Conservation (phyloP, 2,329 filamentous ascomycete species). For the Calonectria pseudoturangicola region DNA sequence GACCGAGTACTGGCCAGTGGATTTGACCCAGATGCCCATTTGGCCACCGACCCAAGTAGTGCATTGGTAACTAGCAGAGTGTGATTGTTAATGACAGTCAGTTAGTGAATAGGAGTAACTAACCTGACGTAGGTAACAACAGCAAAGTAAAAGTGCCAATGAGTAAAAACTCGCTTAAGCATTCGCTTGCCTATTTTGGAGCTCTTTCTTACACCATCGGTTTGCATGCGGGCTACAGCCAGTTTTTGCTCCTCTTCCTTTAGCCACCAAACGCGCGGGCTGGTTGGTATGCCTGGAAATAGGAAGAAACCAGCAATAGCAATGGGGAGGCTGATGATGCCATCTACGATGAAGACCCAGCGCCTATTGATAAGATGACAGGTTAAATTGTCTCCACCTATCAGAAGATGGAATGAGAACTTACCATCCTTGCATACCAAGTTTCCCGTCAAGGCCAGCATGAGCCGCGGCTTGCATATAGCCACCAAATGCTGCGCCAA, state of each 20-base stretch:
- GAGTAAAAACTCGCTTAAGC: constrained; percentile 52
- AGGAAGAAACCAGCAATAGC: constrained; percentile 55
- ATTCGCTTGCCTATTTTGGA: constrained; percentile 52
- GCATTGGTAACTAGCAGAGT: constrained; percentile 41
- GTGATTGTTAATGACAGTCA: background rate
- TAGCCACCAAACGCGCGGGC: constrained; percentile 53
- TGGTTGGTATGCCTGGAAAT: constrained; percentile 53
- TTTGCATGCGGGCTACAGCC: constrained; percentile 50
- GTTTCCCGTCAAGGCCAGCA: constrained; percentile 41
- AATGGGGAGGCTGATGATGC: constrained; percentile 57
- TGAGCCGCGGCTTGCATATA: constrained; percentile 49
- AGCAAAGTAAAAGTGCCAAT: constrained; percentile 55
- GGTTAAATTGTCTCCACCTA: background rate
- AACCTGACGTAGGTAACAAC: constrained; percentile 50
- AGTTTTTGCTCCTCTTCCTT: constrained; percentile 51
- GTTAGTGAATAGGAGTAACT: background rate
- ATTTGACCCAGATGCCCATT: constrained; percentile 55
- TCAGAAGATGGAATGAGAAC: background rate
- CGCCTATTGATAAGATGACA: constrained; percentile 40
- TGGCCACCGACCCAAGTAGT: constrained; percentile 51
- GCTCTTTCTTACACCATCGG: constrained; percentile 48
- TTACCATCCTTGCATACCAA: constrained; percentile 44
- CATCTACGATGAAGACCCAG: constrained; percentile 61
- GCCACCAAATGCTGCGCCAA: constrained; percentile 45
- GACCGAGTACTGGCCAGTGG: constrained; percentile 45